Conservation (phyloP, 1,284 basidiomycete genomes). For the Cystobasidiaceae sp. region DNA sequence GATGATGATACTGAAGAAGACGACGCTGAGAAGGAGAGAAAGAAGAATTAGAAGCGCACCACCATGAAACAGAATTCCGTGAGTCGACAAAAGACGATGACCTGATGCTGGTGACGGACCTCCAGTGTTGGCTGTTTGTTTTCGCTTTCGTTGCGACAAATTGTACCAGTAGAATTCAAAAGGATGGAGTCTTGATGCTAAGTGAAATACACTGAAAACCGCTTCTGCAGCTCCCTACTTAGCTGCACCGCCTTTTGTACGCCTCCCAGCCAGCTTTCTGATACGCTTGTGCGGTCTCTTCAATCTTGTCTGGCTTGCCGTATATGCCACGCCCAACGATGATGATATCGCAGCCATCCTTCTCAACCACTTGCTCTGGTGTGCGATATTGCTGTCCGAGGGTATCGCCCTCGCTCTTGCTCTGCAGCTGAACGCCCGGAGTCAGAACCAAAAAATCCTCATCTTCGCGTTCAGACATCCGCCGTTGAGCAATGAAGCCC, state of each 20-base stretch:
- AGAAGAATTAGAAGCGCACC: slow-evolving; percentile 39
- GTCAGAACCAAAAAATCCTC: slow-evolving; percentile 88
- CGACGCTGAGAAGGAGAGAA: slow-evolving; percentile 31
- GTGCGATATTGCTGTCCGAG: slow-evolving; percentile 98
- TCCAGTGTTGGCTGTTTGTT: too few relatives aligned
- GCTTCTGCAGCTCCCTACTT: too few relatives aligned
- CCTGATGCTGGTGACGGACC: too few relatives aligned
- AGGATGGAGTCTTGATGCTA: too few relatives aligned
- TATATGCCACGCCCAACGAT: slow-evolving; percentile 97
- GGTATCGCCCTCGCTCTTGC: slow-evolving; percentile 61
- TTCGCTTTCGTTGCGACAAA: too few relatives aligned
- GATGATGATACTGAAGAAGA: too few relatives aligned
- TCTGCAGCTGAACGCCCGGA: slow-evolving; percentile 84
- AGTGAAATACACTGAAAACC: too few relatives aligned
- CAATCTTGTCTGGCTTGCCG: slow-evolving; percentile 60
- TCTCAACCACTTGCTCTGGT: slow-evolving; percentile 73
- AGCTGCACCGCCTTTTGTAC: slow-evolving; percentile 61
- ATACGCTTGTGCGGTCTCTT: slow-evolving; percentile 74
- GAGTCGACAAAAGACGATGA: too few relatives aligned
- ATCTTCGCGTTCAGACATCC: slow-evolving; percentile 60
- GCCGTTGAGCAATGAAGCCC: slow-evolving; percentile 86
- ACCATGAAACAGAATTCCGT: background rate
- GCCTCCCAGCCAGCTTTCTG: slow-evolving; percentile 84
- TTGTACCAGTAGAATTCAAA: too few relatives aligned
- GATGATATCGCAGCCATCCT: slow-evolving; percentile 91